Percentiles rank a stretch among this genome's conserved stretches.
phyloP scores from a whole-genome alignment of 2,329 filamentous ascomycete species.

The Venturia nashicola region DNA sequence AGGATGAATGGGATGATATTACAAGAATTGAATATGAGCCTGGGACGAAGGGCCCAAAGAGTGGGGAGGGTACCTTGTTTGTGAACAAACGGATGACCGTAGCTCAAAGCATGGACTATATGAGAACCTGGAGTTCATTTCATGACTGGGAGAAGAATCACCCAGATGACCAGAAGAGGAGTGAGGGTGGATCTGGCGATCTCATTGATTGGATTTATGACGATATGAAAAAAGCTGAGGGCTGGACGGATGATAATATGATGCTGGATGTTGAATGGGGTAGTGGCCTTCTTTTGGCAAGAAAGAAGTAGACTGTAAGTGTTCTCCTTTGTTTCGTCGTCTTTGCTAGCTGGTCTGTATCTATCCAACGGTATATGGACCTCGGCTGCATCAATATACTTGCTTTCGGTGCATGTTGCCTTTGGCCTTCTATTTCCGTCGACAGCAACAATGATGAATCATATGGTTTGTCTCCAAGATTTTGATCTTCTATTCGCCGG shows the following conservation, averaged over 20 bases:
- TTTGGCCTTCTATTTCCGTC: background rate
- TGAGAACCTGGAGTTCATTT: conserved; percentile 48
- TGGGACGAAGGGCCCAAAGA: conserved; percentile 27
- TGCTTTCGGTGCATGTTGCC: background rate
- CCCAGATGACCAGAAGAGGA: conserved; percentile 35
- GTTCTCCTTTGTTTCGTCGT: background rate
- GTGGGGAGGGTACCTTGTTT: conserved; percentile 33
- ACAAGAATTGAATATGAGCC: conserved; percentile 46
- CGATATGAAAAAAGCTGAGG: conserved; percentile 40
- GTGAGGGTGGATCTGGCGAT: conserved; percentile 46
- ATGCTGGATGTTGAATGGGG: conserved; percentile 50
- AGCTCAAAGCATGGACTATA: conserved; percentile 48
- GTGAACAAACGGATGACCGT: conserved; percentile 43
- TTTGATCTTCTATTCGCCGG: no score
- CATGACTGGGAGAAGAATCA: conserved; percentile 46
- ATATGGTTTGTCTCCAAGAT: no score
- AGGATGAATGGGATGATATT: conserved; percentile 39
- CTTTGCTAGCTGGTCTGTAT: background rate
- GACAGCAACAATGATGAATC: background rate
- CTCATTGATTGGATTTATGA: conserved; percentile 52
- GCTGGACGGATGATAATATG: conserved; percentile 37
- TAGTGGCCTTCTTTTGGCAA: conserved; percentile 45
- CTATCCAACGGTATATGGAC: background rate
- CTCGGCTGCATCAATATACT: background rate
- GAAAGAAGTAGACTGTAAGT: conserved; percentile 17